A percentile compares a stretch with the other conserved stretches of the same genome.
Conservation (phyloP, 2,329 filamentous ascomycete species). For the Hypoxylon sp. region DNA sequence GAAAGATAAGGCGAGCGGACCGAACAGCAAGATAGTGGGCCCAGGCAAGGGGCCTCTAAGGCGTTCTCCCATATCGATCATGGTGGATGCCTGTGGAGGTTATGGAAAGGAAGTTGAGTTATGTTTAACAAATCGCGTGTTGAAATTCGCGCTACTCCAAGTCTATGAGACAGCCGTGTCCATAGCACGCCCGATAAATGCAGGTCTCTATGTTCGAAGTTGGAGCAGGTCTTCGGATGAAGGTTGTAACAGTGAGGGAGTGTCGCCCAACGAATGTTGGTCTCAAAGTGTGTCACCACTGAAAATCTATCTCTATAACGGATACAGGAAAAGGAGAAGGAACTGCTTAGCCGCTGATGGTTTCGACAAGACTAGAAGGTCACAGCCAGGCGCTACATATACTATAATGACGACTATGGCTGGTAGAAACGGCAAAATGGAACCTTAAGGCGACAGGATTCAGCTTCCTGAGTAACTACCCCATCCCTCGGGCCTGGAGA, state of each 20-base stretch:
- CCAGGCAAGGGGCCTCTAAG: constrained; percentile 25
- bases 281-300: constrained; percentile 18
- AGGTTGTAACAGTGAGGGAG: constrained; percentile 17
- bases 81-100: constrained; percentile 19
- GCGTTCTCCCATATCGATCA: constrained; percentile 35
- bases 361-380: not conserved
- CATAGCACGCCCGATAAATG: constrained; percentile 28
- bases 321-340: constrained; percentile 7
- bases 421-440: constrained; percentile 10
- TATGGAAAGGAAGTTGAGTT: constrained; percentile 32
- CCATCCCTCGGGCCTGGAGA: constrained; percentile 35
- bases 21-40: constrained; percentile 37
- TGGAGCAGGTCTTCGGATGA: constrained; percentile 15
- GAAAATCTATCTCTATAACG: constrained; percentile 22
- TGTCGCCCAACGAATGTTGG: constrained; percentile 15
- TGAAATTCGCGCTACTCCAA: constrained; percentile 31
- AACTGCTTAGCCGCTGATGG: constrained; percentile 9
- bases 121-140: constrained; percentile 33
- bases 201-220: constrained; percentile 14
- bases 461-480: constrained; percentile 14
- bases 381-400: constrained; percentile 27
- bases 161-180: constrained; percentile 22
- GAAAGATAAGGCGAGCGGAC: constrained; percentile 39
- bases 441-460: constrained; percentile 13
- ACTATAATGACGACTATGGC: constrained; percentile 5